Base-by-base conservation (phyloP, 176 grass and related monocot genomes). In the Dendrocalamus sinicus region DNA sequence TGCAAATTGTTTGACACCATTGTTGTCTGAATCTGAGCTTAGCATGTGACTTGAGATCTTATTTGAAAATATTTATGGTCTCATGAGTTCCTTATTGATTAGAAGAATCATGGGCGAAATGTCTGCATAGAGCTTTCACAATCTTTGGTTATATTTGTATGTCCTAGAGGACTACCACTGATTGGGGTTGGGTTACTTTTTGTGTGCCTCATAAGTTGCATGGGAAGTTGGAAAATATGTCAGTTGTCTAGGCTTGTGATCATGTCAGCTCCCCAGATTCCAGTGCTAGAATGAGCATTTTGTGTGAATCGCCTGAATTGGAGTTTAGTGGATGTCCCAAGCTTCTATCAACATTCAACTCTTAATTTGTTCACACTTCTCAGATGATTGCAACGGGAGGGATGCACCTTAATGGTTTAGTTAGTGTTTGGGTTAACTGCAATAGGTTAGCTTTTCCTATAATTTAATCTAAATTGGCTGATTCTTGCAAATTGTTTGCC, bases 121-220 rank as follows among this genome's bases (percentile, higher is more conserved):
- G n/a, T n/a, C n/a, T n/a, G n/a, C n/a, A n/a, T n/a, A n/a, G n/a
- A n/a, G n/a, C n/a, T n/a, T n/a, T n/a, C n/a, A n/a, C n/a, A n/a
- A n/a, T n/a, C n/a, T n/a, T n/a, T n/a, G n/a, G n/a, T n/a, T n/a
- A n/a, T n/a, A n/a, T n/a, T n/a, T n/a, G n/a, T n/a, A n/a, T n/a
- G n/a, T n/a, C n/a, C n/a, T n/a, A n/a, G n/a, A n/a, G n/a, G n/a
- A n/a, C n/a, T n/a, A n/a, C n/a, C n/a, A n/a, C n/a, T n/a, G n/a
- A n/a, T n/a, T n/a, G n/a, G n/a, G n/a, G n/a, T 55, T 47, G 15
- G 50, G 9, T 32, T 79, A n/a, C 53, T 28, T 84, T 89, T 78
- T n/a, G 3, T 68, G 4, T 39, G 4, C 75, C 24, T 26, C 47
- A 23, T 57, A 19, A 79, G 9, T 79, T 79, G n/a, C 3, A n/a